Evolutionary conservation across 805 yeast genomes (phyloP).

Genomic region (Zygoascus tannicola): DNA sequence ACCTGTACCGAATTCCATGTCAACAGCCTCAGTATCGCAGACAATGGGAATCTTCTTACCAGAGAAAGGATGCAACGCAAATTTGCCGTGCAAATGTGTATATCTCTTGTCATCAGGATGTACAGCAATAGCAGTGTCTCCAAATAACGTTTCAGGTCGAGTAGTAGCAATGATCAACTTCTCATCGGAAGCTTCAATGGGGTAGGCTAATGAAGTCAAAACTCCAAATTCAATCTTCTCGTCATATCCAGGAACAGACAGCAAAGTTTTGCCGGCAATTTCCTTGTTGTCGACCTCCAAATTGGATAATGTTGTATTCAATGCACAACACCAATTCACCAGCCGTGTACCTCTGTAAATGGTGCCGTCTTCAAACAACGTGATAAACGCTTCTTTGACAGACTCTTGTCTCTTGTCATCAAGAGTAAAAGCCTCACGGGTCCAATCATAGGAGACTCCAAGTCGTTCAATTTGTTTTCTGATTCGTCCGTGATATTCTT

Average conservation of each 20-base stretch:
- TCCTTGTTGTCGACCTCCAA: slow-evolving; percentile 93
- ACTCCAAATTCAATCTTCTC: slow-evolving; percentile 93
- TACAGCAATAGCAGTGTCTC: slow-evolving; percentile 96
- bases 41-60: slow-evolving; percentile 77
- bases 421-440: slow-evolving; percentile 87
- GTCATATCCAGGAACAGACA: slow-evolving; percentile 85
- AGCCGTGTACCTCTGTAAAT: slow-evolving; percentile 89
- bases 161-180: slow-evolving; percentile 90
- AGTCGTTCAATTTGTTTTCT: slow-evolving; percentile 73
- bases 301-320: slow-evolving; percentile 92
- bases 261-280: slow-evolving; percentile 66
- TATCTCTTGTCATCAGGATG: slow-evolving; percentile 94
- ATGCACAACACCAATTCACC: slow-evolving; percentile 92
- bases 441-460: slow-evolving; percentile 98
- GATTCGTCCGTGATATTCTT: slow-evolving; percentile 79
- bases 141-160: slow-evolving; percentile 96
- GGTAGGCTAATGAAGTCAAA: slow-evolving; percentile 89
- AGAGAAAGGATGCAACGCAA: slow-evolving; percentile 74
- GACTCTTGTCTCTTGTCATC: slow-evolving; percentile 69
- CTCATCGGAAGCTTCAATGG: slow-evolving; percentile 78
- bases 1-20: slow-evolving; percentile 99
- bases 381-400: slow-evolving; percentile 85
- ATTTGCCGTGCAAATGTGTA: slow-evolving; percentile 90
- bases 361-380: slow-evolving; percentile 87
- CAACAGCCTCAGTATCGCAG: slow-evolving; percentile 88